Percentiles rank a stretch among this genome's conserved stretches.
Conservation (phyloP, 2,329 filamentous ascomycete species). For the Ophiostoma sp. region DNA sequence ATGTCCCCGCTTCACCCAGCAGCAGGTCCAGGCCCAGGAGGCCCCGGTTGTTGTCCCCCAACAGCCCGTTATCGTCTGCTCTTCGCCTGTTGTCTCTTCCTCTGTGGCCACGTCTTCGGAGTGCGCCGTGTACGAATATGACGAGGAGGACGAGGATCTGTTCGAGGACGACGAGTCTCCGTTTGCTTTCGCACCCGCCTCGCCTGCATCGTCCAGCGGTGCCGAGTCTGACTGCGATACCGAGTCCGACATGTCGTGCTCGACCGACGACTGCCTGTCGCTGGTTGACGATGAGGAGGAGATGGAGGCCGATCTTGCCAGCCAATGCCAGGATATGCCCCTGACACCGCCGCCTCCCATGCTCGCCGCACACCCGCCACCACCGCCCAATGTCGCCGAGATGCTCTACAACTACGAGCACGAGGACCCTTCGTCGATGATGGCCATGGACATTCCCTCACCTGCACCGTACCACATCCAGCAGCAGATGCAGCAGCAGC, state of each 20-base stretch:
- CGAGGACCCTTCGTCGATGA: conserved; percentile 39
- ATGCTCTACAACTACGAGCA: conserved; percentile 36
- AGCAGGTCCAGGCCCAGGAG: conserved; percentile 33
- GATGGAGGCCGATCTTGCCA: conserved; percentile 33
- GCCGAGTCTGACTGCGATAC: conserved; percentile 9
- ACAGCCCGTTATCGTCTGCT: conserved; percentile 9
- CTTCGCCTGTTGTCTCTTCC: not conserved
- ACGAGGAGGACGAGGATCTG: conserved; percentile 29
- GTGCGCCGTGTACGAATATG: conserved; percentile 20
- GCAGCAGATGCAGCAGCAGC: conserved; percentile 20
- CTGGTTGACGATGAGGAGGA: conserved; percentile 29
- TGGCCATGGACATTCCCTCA: conserved; percentile 24
- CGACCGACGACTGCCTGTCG: not conserved
- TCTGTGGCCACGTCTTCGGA: not conserved
- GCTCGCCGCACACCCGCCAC: conserved; percentile 20
- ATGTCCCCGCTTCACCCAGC: conserved; percentile 65
- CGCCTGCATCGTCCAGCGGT: conserved; percentile 24
- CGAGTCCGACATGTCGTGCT: conserved; percentile 6
- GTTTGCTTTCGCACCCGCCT: conserved; percentile 41
- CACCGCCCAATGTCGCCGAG: not conserved
- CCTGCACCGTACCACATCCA: not conserved
- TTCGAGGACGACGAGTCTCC: conserved; percentile 24
- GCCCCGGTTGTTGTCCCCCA: conserved; percentile 38
- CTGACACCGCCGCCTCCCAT: conserved; percentile 36
- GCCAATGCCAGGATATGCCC: not conserved